Evolutionary conservation across 2,329 filamentous ascomycete species (phyloP), one percentile per base, ranked within the genome.

Genomic region (Exophiala aquamarina): DNA sequence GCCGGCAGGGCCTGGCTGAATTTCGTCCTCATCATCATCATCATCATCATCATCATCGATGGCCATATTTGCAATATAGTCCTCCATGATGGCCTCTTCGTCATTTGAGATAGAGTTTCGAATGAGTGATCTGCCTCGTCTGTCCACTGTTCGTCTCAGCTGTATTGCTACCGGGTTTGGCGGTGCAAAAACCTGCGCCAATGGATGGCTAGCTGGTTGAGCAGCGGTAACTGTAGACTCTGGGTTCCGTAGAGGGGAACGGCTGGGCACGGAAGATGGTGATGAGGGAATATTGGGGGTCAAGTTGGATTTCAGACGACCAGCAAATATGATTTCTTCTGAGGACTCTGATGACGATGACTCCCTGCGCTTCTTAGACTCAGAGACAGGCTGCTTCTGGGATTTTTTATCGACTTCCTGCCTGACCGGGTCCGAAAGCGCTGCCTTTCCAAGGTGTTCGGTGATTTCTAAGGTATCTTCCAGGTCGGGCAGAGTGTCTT

Each of bases 81-180:
- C 87, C 1, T 79, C 77, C 57, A 83, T 68, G 33, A 82, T 71
- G 1, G 74, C 77, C 31, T 83, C 79, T 14, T 84, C 76, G 6
- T 76, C 71, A 2, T 64, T 66, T 6, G 47, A 50, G 23, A 36
- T 42, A 19, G 43, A 40, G 13, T 44, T 41, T 20, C 29, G 47
- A n/a, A 18, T 37, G 8, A 19, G 18, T 17, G 35, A 17, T 20
- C 35, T 15, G 8, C 35, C 35, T 20, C 35, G 18, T 20, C 35
- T 9, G 18, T 37, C 35, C 10, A 37, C 14, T 18, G 17, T n/a
- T 19, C 35, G 35, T 37, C 19, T 37, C 20, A 8, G 35, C 6
- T 37, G 23, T 26, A 11, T 26, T 26, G 6, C 23, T 26, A 26
- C 23, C 11, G 23, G 23, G 6, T 6, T 11, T 26, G 23, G 11